These are phyloP conservation scores for Leishmania gerbilli DNA, from an alignment of 208 protist genomes.

Conservation along the genomic window DNA sequence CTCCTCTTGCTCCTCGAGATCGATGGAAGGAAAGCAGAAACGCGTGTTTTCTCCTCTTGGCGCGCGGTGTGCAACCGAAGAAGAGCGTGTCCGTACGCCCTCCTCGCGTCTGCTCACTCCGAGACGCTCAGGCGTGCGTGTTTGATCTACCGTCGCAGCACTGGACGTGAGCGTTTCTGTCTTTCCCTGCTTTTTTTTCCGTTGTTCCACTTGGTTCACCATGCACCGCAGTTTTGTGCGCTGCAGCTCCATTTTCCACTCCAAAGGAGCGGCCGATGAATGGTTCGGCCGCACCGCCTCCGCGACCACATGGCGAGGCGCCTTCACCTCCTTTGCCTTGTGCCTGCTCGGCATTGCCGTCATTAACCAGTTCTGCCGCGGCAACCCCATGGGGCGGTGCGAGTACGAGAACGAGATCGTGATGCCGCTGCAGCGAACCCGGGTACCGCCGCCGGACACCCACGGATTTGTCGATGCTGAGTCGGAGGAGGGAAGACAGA, in stretches of 20 bases:
- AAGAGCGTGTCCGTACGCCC: background rate
- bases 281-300: slow-evolving; percentile 59
- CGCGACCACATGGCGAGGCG: slow-evolving; percentile 33
- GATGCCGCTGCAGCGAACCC: slow-evolving; percentile 22
- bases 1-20: background rate
- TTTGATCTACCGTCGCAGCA: background rate
- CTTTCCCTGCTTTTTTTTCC: background rate
- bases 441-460: slow-evolving; percentile 30
- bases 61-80: background rate
- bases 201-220: background rate
- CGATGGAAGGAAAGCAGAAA: background rate
- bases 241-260: slow-evolving; percentile 19
- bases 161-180: background rate
- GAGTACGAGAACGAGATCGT: slow-evolving; percentile 53
- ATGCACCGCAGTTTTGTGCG: slow-evolving; percentile 7
- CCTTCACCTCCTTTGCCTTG: slow-evolving; percentile 37
- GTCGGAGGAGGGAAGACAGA: slow-evolving; percentile 7
- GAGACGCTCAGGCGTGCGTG: background rate
- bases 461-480: slow-evolving; percentile 74
- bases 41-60: background rate
- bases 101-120: no score
- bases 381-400: slow-evolving; percentile 66
- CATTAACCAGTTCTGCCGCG: slow-evolving; percentile 70
- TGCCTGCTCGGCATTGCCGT: slow-evolving; percentile 58
- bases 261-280: slow-evolving; percentile 39